Evolutionary conservation across 495 filamentous ascomycete species (phyloP).

Genomic region (Xanthoparmelia taractica): DNA sequence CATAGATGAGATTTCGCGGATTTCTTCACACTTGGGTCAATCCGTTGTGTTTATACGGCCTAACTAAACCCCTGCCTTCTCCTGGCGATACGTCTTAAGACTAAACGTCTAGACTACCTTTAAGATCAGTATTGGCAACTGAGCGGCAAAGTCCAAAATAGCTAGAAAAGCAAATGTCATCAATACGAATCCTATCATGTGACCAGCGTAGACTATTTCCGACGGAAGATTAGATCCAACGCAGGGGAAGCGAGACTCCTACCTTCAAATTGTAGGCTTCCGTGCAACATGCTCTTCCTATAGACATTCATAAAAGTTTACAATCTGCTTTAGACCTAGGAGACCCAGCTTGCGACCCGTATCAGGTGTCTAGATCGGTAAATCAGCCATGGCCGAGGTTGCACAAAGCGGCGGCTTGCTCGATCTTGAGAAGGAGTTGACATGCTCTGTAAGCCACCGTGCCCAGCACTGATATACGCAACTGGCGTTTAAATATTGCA

Average conservation of each 20-base stretch:
- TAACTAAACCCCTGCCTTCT: too few relatives aligned
- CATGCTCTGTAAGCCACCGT: conserved; percentile 67
- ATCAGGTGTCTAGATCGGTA: too few relatives aligned
- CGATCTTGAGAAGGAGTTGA: conserved; percentile 82
- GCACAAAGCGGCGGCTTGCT: conserved; percentile 32
- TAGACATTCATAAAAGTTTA: neutral
- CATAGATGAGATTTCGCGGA: too few relatives aligned
- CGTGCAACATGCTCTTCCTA: neutral
- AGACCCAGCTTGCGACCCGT: neutral
- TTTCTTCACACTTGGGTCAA: too few relatives aligned
- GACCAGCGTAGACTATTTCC: neutral
- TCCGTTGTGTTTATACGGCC: too few relatives aligned
- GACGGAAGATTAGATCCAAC: neutral
- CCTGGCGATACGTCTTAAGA: too few relatives aligned
- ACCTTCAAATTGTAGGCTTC: neutral
- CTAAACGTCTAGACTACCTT: too few relatives aligned
- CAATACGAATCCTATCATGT: neutral
- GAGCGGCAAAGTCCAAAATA: neutral
- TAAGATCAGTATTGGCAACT: neutral
- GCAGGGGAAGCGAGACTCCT: neutral
- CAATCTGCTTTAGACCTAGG: neutral
- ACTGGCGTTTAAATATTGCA: neutral
- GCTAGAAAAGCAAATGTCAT: neutral
- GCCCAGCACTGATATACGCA: conserved; percentile 2
- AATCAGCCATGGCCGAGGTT: conserved; percentile 31